Evolutionary conservation across 169 alveolate genomes (phyloP).

Genomic region (Perkinsus chesapeaki): DNA sequence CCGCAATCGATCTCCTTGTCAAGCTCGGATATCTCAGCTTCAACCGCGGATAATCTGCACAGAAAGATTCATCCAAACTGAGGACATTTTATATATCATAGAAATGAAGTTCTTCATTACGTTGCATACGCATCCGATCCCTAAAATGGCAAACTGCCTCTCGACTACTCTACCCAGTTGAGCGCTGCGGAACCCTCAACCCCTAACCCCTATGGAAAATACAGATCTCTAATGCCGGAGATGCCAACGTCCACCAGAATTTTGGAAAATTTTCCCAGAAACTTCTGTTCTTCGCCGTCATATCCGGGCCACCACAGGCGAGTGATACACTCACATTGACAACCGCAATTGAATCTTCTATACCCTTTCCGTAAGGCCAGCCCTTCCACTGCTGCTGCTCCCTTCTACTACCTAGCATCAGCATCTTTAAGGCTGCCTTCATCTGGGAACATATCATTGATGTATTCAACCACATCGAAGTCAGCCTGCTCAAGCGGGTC

Average conservation of each 20-base stretch:
- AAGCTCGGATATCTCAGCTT: neutral
- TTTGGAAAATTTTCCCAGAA: too few species aligned
- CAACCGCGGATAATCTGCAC: neutral
- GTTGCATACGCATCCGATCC: neutral
- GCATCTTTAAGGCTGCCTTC: neutral
- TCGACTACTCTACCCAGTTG: too few species aligned
- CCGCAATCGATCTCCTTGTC: neutral
- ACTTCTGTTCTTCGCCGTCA: too few species aligned
- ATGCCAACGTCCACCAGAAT: too few species aligned
- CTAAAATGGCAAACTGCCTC: neutral
- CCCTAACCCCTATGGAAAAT: too few species aligned
- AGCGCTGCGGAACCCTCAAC: too few species aligned
- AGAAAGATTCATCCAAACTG: neutral
- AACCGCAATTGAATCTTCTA: neutral
- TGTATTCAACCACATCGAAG: neutral
- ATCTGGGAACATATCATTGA: neutral
- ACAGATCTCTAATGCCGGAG: too few species aligned
- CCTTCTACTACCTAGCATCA: neutral
- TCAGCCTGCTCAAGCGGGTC: neutral
- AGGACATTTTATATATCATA: too few species aligned
- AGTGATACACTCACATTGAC: neutral
- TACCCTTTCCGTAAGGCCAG: neutral
- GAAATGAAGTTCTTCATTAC: neutral
- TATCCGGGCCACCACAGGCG: too few species aligned
- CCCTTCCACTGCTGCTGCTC: too few species aligned